A percentile compares a stretch with the other conserved stretches of the same genome.
These are phyloP conservation scores for Fusarium guadeloupense DNA, from an alignment of 2,329 filamentous ascomycete genomes.

Conservation along the genomic window DNA sequence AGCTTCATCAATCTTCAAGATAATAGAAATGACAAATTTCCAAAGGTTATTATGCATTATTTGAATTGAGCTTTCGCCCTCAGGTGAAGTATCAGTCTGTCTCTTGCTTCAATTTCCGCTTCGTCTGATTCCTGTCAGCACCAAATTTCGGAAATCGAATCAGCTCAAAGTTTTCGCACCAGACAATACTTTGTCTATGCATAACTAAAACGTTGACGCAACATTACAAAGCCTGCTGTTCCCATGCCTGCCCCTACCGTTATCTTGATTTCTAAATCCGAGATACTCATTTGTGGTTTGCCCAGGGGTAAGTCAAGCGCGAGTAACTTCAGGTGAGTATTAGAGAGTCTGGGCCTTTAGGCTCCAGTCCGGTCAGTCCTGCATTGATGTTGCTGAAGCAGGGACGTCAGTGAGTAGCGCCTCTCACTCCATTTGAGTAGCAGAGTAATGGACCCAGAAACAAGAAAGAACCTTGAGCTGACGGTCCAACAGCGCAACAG, in stretches of 20 bases:
- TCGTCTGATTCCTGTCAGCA: no score
- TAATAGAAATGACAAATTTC: neutral
- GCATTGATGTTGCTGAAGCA: accelerated
- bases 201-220: no score
- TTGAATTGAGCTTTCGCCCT: constrained; percentile 9
- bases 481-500: constrained; percentile 59
- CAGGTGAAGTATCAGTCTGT: no score
- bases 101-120: no score
- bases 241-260: no score
- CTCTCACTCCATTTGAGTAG: constrained; percentile 61
- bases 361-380: constrained; percentile 1
- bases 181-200: no score
- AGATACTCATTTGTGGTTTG: constrained; percentile 59
- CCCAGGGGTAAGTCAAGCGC: constrained; percentile 58
- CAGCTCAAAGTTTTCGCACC: no score
- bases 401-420: constrained; percentile 62
- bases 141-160: no score
- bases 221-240: no score
- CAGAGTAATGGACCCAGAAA: constrained; percentile 62
- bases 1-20: neutral
- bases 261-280: no score
- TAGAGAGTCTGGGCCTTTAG: constrained; percentile 59
- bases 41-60: no score
- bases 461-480: constrained; percentile 53
- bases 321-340: constrained; percentile 66